Percentiles rank a stretch among this genome's conserved stretches.
Conservation (phyloP, 306 rosid genomes). For the Luffa acutangula region DNA sequence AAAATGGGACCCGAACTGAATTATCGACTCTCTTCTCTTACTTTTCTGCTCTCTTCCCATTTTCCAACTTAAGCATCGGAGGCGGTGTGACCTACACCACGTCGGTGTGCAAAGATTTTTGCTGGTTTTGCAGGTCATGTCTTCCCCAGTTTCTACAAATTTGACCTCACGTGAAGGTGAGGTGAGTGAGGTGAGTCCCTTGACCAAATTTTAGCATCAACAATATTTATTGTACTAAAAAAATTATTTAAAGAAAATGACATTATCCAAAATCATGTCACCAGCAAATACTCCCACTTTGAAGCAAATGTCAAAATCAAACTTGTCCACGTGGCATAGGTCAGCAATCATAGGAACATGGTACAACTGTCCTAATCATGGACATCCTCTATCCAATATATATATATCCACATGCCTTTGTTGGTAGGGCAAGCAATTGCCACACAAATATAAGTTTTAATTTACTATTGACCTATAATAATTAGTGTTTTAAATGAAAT, state of each 20-base stretch:
- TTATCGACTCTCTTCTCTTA: too few relatives aligned
- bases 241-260: not conserved
- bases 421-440: not conserved
- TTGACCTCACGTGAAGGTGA: too few relatives aligned
- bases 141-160: too few relatives aligned
- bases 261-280: not conserved
- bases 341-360: conserved; percentile 10
- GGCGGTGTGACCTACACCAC: too few relatives aligned
- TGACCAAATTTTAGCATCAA: too few relatives aligned
- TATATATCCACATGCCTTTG: not conserved
- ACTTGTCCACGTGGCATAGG: not conserved
- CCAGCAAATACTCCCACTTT: not conserved
- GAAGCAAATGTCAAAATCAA: not conserved
- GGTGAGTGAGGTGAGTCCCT: too few relatives aligned
- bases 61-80: too few relatives aligned
- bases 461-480: not conserved
- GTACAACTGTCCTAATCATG: conserved; percentile 5
- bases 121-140: too few relatives aligned
- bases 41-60: too few relatives aligned
- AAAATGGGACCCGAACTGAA: too few relatives aligned
- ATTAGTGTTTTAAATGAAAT: not conserved
- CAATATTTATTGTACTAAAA: too few relatives aligned
- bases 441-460: not conserved
- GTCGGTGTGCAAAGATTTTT: too few relatives aligned
- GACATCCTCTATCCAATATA: not conserved